phyloP scores from a whole-genome alignment of 371 early-diverging fungal genomes.

The Lichtheimia ornata region DNA sequence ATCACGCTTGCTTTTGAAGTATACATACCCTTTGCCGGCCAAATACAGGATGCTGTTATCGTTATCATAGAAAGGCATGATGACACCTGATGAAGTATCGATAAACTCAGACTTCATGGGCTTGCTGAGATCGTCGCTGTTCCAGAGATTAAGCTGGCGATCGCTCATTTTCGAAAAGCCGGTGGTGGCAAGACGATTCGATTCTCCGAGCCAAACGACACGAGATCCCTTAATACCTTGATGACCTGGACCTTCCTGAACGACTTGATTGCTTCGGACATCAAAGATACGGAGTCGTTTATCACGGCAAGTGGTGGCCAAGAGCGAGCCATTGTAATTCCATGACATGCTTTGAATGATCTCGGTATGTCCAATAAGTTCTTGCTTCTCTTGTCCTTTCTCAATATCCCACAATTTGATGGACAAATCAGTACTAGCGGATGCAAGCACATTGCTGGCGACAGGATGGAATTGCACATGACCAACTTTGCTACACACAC shows the following conservation, averaged over 20 bases:
- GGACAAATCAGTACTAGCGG: slow-evolving; percentile 89
- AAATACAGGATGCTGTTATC: slow-evolving; percentile 91
- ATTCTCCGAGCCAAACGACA: slow-evolving; percentile 88
- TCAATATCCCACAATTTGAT: slow-evolving; percentile 98
- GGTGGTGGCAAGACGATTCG: slow-evolving; percentile 84
- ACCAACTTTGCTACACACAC: slow-evolving; percentile 79
- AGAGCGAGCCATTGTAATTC: slow-evolving; percentile 84
- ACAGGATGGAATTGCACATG: slow-evolving; percentile 96
- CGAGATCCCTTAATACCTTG: slow-evolving; percentile 96
- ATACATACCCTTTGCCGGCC: slow-evolving; percentile 85
- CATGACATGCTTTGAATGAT: slow-evolving; percentile 90
- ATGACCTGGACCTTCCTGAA: slow-evolving; percentile 83
- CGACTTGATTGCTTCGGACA: slow-evolving; percentile 83
- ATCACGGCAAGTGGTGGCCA: slow-evolving; percentile 95
- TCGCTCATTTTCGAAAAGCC: slow-evolving; percentile 93
- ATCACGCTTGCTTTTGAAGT: background rate
- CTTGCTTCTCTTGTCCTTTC: slow-evolving; percentile 82
- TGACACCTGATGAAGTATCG: slow-evolving; percentile 93
- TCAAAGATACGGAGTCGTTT: slow-evolving; percentile 95
- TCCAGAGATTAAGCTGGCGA: slow-evolving; percentile 93
- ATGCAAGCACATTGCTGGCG: slow-evolving; percentile 92
- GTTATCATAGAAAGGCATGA: slow-evolving; percentile 95
- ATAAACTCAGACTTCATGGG: slow-evolving; percentile 81
- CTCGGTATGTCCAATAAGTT: slow-evolving; percentile 91
- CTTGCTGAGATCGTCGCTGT: slow-evolving; percentile 68